Conservation (phyloP, 1,284 basidiomycete species). For the Boletellus dicymbophilus region DNA sequence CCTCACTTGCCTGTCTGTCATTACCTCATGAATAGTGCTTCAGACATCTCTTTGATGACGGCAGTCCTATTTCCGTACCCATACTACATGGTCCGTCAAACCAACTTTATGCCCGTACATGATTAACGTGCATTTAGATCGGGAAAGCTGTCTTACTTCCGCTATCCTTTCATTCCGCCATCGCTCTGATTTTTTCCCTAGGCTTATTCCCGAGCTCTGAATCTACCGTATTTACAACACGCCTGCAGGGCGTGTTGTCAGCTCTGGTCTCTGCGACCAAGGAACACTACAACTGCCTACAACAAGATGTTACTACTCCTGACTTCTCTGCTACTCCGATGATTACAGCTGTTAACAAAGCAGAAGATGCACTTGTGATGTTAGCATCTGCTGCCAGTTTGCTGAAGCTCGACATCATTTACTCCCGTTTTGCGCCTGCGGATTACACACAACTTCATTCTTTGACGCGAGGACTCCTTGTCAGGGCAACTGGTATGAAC, state of each 20-base stretch:
- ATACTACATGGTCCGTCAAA: constrained; percentile 49
- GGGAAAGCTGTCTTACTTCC: constrained; percentile 61
- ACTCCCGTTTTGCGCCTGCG: constrained; percentile 59
- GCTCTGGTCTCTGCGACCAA: constrained; percentile 52
- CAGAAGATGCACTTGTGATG: constrained; percentile 57
- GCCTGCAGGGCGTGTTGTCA: constrained; percentile 52
- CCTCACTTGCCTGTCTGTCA: not conserved
- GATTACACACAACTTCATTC: constrained; percentile 61
- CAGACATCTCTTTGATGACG: constrained; percentile 64
- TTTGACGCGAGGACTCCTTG: constrained; percentile 50
- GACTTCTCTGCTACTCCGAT: constrained; percentile 47
- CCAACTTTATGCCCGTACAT: not conserved
- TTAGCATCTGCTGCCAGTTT: constrained; percentile 57
- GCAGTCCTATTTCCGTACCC: constrained; percentile 68
- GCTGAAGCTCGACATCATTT: constrained; percentile 65
- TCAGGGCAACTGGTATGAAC: constrained; percentile 64
- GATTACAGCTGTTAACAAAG: constrained; percentile 40
- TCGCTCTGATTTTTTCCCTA: constrained; percentile 55
- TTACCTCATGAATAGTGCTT: not conserved
- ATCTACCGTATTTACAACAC: constrained; percentile 60
- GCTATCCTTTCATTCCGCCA: constrained; percentile 58
- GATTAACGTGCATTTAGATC: constrained; percentile 33
- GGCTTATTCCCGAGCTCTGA: constrained; percentile 69
- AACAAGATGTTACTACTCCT: constrained; percentile 44
- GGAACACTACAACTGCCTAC: constrained; percentile 50